Evolutionary conservation across 768 basidiomycete species (phyloP).

Genomic region (Auricularia heimuer): DNA sequence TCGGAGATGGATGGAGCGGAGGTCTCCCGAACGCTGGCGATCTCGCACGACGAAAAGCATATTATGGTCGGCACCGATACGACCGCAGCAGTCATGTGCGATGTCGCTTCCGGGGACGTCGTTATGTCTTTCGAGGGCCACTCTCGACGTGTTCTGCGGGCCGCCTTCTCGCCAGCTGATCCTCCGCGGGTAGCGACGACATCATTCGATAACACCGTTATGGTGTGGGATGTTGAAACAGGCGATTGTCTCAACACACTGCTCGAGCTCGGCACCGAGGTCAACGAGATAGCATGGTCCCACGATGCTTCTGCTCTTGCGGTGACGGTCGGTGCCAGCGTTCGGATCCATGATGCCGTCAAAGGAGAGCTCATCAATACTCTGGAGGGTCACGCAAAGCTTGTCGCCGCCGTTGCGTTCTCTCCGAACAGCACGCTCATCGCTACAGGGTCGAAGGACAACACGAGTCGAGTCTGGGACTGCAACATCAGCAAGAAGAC

Average conservation of each 20-base stretch:
- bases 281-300: neutral
- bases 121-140: neutral
- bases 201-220: neutral
- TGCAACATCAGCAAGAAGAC: neutral
- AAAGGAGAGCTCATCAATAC: neutral
- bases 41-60: neutral
- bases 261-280: neutral
- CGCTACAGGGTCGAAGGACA: slow-evolving; percentile 10
- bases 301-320: neutral
- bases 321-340: neutral
- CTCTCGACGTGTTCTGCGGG: neutral
- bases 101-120: neutral
- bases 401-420: neutral
- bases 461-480: slow-evolving; percentile 13
- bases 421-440: neutral
- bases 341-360: neutral
- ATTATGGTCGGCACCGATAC: neutral
- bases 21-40: neutral
- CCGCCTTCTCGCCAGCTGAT: neutral
- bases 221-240: neutral
- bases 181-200: neutral
- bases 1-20: neutral
- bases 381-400: neutral
- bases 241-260: neutral
- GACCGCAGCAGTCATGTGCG: neutral